Percentiles rank a stretch among this genome's conserved stretches.
Conservation (phyloP, 805 yeast species). For the Blastobotrys parvus region DNA sequence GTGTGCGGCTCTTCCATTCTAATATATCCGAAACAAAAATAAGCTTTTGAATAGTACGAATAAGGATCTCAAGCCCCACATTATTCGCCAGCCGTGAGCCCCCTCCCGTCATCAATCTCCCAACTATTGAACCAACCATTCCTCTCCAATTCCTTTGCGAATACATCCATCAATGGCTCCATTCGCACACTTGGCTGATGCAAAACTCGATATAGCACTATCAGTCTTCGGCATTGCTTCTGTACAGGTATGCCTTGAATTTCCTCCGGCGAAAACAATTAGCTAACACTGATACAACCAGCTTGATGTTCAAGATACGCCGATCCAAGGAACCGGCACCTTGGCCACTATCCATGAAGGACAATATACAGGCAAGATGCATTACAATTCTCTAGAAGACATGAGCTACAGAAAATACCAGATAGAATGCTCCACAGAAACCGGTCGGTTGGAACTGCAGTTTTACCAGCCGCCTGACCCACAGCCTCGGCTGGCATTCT, state of each 20-base stretch:
- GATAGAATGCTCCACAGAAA: slow-evolving; percentile 14
- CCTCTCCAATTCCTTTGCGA: no score
- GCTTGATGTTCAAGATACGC: slow-evolving; percentile 10
- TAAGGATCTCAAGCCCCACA: no score
- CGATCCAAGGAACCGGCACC: slow-evolving; percentile 19
- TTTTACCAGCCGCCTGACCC: slow-evolving; percentile 12
- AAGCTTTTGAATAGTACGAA: no score
- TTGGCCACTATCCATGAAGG: slow-evolving; percentile 14
- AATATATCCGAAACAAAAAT: no score
- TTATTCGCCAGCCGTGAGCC: no score
- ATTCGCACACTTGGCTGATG: background rate
- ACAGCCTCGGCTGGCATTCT: slow-evolving; percentile 11
- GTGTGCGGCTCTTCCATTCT: no score
- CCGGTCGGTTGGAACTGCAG: slow-evolving; percentile 11
- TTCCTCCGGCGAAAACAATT: background rate
- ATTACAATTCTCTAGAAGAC: slow-evolving; percentile 17
- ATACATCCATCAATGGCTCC: no score
- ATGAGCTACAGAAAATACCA: slow-evolving; percentile 15
- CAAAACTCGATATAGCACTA: slow-evolving; percentile 8
- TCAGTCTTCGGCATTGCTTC: slow-evolving; percentile 21
- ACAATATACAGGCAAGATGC: slow-evolving; percentile 16
- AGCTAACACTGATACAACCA: background rate
- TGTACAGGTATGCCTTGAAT: slow-evolving; percentile 11
- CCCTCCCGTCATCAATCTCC: no score
- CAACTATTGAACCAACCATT: no score